Conservation (phyloP, 148 eudicot genomes). For the Talinum fruticosum region DNA sequence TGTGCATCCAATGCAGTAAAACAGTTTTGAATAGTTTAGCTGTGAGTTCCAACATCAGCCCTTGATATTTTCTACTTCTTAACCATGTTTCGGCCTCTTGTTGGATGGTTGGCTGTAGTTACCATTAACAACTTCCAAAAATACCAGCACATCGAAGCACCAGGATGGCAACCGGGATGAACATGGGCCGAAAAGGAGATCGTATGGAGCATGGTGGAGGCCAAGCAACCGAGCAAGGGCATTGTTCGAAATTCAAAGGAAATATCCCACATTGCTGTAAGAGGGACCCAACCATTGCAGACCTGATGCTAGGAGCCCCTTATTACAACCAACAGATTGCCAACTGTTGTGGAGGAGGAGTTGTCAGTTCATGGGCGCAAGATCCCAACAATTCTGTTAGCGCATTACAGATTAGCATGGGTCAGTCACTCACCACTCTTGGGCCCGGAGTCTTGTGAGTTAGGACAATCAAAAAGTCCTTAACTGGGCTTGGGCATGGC, state of each 20-base stretch:
- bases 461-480: too few relatives aligned
- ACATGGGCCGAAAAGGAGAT: slow-evolving; percentile 65
- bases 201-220: slow-evolving; percentile 50
- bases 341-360: slow-evolving; percentile 70
- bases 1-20: too few relatives aligned
- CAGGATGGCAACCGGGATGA: slow-evolving; percentile 67
- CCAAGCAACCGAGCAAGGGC: slow-evolving; percentile 69
- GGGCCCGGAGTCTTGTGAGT: too few relatives aligned
- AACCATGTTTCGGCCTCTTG: not conserved
- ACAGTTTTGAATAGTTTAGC: too few relatives aligned
- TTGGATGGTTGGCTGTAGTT: slow-evolving; percentile 32
- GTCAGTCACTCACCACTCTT: too few relatives aligned
- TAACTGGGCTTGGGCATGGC: too few relatives aligned
- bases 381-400: slow-evolving; percentile 40
- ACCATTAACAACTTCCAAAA: slow-evolving; percentile 53
- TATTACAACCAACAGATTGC: slow-evolving; percentile 50
- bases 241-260: slow-evolving; percentile 57
- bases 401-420: slow-evolving; percentile 45
- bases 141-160: slow-evolving; percentile 58
- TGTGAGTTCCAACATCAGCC: too few relatives aligned
- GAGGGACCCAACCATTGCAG: slow-evolving; percentile 50
- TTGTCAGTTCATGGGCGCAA: slow-evolving; percentile 52
- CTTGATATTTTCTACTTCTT: not conserved
- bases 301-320: slow-evolving; percentile 57
- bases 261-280: slow-evolving; percentile 59